Conservation (phyloP, 805 yeast species). For the Cyberlindnera samutprakarnensis region DNA sequence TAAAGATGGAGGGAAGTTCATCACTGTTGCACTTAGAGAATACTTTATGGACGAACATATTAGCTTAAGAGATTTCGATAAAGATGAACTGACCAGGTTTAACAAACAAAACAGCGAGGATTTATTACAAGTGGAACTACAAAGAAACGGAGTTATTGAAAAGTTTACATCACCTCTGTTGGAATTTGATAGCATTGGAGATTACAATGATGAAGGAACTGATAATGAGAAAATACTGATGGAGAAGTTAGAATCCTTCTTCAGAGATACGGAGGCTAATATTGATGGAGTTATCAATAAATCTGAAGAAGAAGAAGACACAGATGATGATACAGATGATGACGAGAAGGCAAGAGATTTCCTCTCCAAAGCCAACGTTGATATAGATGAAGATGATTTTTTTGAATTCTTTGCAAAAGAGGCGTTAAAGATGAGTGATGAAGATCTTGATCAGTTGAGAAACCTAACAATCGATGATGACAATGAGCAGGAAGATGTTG, state of each 20-base stretch:
- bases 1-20: conserved; percentile 4
- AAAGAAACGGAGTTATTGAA: conserved; percentile 13
- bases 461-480: conserved; percentile 3
- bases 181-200: conserved; percentile 5
- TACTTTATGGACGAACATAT: too few species aligned
- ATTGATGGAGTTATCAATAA: conserved; percentile 16
- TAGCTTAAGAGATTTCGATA: too few species aligned
- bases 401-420: conserved; percentile 54
- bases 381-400: conserved; percentile 61
- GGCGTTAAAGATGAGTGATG: conserved; percentile 41
- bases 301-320: conserved; percentile 3
- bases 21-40: conserved; percentile 1
- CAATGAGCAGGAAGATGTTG: conserved; percentile 13
- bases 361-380: conserved; percentile 28
- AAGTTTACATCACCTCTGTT: conserved; percentile 10
- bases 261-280: conserved; percentile 19
- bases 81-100: conserved; percentile 11
- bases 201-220: background rate
- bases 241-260: conserved; percentile 19
- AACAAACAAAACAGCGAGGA: conserved; percentile 14
- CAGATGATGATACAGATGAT: conserved; percentile 13
- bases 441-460: conserved; percentile 34
- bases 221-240: conserved; percentile 20
- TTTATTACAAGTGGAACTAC: conserved; percentile 23
- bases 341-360: conserved; percentile 23